Base-by-base conservation (phyloP, 2,329 filamentous ascomycete species). In the Penicillium sp. region DNA sequence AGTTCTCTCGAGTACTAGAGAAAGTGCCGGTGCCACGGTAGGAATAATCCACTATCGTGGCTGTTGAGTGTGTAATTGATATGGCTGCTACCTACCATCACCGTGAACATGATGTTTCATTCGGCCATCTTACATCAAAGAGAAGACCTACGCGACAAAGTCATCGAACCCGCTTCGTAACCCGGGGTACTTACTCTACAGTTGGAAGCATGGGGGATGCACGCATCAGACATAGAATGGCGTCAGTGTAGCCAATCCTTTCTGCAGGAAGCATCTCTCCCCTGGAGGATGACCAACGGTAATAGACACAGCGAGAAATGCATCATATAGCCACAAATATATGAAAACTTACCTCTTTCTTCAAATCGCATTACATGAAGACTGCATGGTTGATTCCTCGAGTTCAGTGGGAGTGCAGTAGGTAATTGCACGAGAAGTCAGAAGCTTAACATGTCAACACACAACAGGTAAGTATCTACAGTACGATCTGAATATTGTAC, bases 21-120 rank as follows among this genome's bases (percentile, higher is more conserved):
- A 43, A 74, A 73, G 18, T 65, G 67, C 14, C 73, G 68, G 54
- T 76, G 74, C 72, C 74, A 77, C 27, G 70, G 65, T 2, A 68
- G 55, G 49, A 72, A 70, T 2, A 68, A 47, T 11, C 62, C 66
- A 19, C 55, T 64, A 9, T 65, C 62, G 43, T 73, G 70, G 14
- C 67, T 63, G 35, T 52, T 24, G 1, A 64, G 56, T 5, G 68
- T 72, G 46, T 70, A 68, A 41, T 70, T 72, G 56, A 72, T 67
- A 55, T 72, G 70, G 6, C 57, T 59, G 6, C 60, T 62, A 22
- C 37, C 1, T 27, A 37, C 4, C 19, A 35, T 31, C 37, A 52
- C 6, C 4, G 16, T 35, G 33, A 52, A 36, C 3, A 16, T 22
- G 16, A 22, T 13, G 39, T 39, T 11, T 31, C 11, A 36, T 14